phyloP scores from a whole-genome alignment of 2,329 filamentous ascomycete species.

The Penicillium sp. region DNA sequence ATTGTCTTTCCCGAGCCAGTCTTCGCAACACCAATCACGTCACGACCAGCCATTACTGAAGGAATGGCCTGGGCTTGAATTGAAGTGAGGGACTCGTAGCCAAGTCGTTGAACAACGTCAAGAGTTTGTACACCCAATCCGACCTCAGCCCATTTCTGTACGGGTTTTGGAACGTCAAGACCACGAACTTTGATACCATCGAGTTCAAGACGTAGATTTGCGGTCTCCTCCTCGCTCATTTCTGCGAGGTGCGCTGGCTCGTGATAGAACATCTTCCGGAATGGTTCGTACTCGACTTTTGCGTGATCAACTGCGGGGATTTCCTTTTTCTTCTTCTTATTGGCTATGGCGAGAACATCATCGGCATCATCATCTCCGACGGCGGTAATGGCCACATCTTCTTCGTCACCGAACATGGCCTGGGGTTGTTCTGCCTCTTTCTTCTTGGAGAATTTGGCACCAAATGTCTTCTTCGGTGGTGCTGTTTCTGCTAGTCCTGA shows the following conservation, averaged over 20 bases:
- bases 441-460: constrained; percentile 42
- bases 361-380: constrained; percentile 63
- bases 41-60: constrained; percentile 90
- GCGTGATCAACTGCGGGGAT: constrained; percentile 83
- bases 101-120: constrained; percentile 77
- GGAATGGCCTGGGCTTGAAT: constrained; percentile 96
- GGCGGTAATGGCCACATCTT: constrained; percentile 67
- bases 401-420: constrained; percentile 81
- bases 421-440: constrained; percentile 64
- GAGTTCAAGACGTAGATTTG: constrained; percentile 78
- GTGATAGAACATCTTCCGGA: constrained; percentile 93
- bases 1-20: constrained; percentile 97
- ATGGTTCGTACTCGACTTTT: constrained; percentile 80
- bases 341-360: constrained; percentile 63
- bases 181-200: constrained; percentile 95
- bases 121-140: constrained; percentile 83
- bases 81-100: constrained; percentile 84
- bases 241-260: constrained; percentile 81
- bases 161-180: constrained; percentile 84
- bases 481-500: constrained; percentile 60
- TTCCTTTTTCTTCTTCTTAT: constrained; percentile 86
- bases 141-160: constrained; percentile 95
- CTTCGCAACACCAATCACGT: constrained; percentile 95
- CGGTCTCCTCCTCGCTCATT: constrained; percentile 81
- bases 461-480: constrained; percentile 41